A percentile compares a stretch with the other conserved stretches of the same genome.
Evolutionary conservation across 352 stramenopile genomes (phyloP).

Genomic region (Thalassiosira hispida): DNA sequence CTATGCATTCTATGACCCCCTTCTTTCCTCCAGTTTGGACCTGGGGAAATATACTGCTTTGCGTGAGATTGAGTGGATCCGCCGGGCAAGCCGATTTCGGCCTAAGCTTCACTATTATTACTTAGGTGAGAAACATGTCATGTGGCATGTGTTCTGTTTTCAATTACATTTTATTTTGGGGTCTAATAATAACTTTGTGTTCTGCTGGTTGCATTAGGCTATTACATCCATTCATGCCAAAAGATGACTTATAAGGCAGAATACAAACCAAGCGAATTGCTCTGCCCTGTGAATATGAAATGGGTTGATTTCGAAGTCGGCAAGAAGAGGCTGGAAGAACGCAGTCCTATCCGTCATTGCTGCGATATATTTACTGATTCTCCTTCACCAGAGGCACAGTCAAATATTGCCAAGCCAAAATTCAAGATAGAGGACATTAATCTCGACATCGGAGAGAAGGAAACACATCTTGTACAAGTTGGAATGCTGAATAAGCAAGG

Average conservation of each 20-base stretch:
- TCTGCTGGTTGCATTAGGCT: constrained; percentile 41
- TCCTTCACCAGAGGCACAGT: neutral
- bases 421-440: constrained; percentile 50
- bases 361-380: constrained; percentile 43
- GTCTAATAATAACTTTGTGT: neutral
- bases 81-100: constrained; percentile 37
- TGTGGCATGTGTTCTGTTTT: neutral
- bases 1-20: constrained; percentile 86
- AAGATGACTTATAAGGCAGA: constrained; percentile 88
- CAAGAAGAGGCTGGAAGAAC: constrained; percentile 50
- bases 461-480: constrained; percentile 55
- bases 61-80: constrained; percentile 83
- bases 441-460: constrained; percentile 69
- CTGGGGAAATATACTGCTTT: constrained; percentile 84
- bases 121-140: constrained; percentile 50
- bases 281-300: constrained; percentile 73
- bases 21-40: constrained; percentile 64
- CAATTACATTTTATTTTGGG: neutral
- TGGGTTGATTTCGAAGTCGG: constrained; percentile 79
- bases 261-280: constrained; percentile 83
- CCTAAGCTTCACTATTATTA: constrained; percentile 79
- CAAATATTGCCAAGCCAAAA: constrained; percentile 10
- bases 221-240: constrained; percentile 84
- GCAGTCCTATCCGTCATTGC: constrained; percentile 61
- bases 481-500: constrained; percentile 71